Evolutionary conservation across 129 eudicot genomes (phyloP).

Genomic region (Helianthus tuberosus): DNA sequence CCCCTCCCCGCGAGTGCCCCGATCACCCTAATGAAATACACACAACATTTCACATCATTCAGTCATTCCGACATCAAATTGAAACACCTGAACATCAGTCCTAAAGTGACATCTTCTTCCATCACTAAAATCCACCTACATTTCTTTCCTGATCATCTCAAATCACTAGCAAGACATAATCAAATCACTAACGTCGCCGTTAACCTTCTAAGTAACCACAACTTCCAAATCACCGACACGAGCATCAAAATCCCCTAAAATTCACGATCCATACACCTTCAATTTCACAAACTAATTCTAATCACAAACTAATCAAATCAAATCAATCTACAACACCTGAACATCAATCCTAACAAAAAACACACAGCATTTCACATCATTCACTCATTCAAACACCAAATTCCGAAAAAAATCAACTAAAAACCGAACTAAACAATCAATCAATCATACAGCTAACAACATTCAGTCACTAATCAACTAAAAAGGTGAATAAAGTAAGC

Average conservation of each 20-base stretch:
- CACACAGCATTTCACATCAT: conserved; percentile 8
- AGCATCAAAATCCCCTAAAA: conserved; percentile 15
- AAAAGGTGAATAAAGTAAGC: neutral
- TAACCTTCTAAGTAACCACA: neutral
- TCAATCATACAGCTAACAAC: neutral
- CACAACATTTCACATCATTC: no score
- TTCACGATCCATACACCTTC: conserved; percentile 4
- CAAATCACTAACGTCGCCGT: conserved; percentile 14
- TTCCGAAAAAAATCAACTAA: conserved; percentile 6
- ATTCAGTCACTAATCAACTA: conserved; percentile 1
- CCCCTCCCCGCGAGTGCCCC: no score
- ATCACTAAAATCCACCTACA: conserved; percentile 14
- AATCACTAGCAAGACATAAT: neutral
- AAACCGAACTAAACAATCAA: conserved; percentile 6
- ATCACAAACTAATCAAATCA: neutral
- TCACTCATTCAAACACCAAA: conserved; percentile 13
- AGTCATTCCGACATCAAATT: no score
- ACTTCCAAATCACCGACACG: conserved; percentile 16
- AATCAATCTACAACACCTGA: neutral
- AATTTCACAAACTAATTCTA: conserved; percentile 5
- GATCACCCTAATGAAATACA: no score
- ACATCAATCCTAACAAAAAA: neutral
- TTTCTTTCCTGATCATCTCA: conserved; percentile 19
- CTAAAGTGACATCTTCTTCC: neutral
- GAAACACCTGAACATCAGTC: neutral